Conservation (phyloP, 257 asterid species). For the Solanum verrucosum region DNA sequence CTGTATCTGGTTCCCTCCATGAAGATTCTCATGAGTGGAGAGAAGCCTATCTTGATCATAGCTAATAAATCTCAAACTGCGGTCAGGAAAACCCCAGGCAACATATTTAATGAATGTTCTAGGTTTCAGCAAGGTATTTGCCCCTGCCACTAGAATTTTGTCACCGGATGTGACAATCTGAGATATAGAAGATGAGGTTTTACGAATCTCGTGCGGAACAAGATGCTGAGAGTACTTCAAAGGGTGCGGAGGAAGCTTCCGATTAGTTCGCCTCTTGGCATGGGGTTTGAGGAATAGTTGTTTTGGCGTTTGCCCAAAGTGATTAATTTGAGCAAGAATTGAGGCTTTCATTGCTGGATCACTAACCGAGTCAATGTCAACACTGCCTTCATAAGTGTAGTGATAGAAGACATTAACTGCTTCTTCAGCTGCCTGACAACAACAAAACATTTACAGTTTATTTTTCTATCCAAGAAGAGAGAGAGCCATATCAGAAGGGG, state of each 20-base stretch:
- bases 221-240: constrained; percentile 62
- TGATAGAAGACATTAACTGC: constrained; percentile 98
- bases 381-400: constrained; percentile 98
- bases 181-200: constrained; percentile 61
- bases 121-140: constrained; percentile 73
- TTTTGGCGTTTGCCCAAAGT: constrained; percentile 98
- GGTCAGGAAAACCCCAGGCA: constrained; percentile 97
- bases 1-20: constrained; percentile 95
- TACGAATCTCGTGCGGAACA: constrained; percentile 75
- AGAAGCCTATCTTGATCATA: constrained; percentile 92
- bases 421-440: constrained; percentile 89
- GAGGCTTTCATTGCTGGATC: constrained; percentile 99
- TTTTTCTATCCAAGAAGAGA: neutral
- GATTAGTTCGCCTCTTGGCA: constrained; percentile 76
- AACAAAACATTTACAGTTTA: neutral
- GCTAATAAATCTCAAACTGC: constrained; percentile 74
- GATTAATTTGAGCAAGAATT: constrained; percentile 94
- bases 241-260: constrained; percentile 73
- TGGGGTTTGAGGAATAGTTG: constrained; percentile 88
- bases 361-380: constrained; percentile 86
- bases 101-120: constrained; percentile 64
- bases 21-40: constrained; percentile 91
- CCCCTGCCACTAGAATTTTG: constrained; percentile 72
- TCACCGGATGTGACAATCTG: constrained; percentile 64
- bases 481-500: neutral